Conservation (phyloP, 441 rosid species). For the Viola pubescens region DNA sequence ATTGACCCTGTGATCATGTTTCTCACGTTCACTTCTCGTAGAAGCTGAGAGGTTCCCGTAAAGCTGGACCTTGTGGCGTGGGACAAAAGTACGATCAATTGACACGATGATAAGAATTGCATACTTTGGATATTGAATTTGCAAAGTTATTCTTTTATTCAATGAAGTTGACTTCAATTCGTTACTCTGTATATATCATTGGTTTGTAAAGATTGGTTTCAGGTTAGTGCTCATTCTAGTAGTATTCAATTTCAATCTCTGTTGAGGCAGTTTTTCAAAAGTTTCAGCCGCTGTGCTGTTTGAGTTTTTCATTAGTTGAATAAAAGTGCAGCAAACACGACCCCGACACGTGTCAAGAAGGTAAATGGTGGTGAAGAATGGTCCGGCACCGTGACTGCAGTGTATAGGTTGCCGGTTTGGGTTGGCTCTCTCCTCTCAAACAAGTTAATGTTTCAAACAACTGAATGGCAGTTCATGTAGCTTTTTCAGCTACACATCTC, state of each 20-base stretch:
- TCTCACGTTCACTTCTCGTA: background rate
- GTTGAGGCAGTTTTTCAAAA: background rate
- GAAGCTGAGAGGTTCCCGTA: background rate
- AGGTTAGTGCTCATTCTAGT: constrained; percentile 8
- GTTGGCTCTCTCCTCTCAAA: no score
- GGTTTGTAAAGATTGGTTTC: constrained; percentile 20
- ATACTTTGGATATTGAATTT: background rate
- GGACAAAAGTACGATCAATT: background rate
- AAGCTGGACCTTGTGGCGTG: background rate
- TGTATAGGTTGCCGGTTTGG: no score
- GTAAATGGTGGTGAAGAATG: no score
- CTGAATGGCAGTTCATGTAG: no score
- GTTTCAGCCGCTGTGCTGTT: no score
- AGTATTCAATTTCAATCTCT: background rate
- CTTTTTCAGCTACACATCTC: no score
- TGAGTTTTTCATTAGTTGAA: no score
- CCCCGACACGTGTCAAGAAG: background rate
- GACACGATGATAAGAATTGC: background rate
- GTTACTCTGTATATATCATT: constrained; percentile 15
- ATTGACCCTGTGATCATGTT: constrained; percentile 27
- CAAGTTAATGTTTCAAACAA: no score
- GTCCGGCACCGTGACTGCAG: no score
- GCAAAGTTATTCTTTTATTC: constrained; percentile 31
- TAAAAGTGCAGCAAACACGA: background rate
- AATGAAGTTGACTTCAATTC: constrained; percentile 18